Base-by-base conservation (phyloP, 129 eudicot species). In the Dittrichia graveolens region DNA sequence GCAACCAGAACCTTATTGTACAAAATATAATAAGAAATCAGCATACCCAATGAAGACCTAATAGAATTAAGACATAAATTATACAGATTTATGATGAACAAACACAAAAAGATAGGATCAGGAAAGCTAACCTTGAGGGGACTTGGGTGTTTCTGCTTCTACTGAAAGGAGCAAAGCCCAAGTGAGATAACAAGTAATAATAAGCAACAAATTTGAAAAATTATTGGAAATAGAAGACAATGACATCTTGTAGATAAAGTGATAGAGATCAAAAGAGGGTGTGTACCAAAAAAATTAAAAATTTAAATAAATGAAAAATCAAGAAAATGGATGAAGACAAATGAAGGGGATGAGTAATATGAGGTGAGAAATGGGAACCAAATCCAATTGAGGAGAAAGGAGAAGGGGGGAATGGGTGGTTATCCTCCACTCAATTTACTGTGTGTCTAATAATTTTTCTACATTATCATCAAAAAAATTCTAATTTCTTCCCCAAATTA, bases 291-390 rank as follows among this genome's bases (percentile, higher is more conserved):
- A 69, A 77, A 52, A 48, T 9, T 37, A 53, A 8, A 44, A 35
- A 46, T 12, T 34, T 9, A 43, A 76, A 57, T 1, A 67, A 67
- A 37, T 1, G 6, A 56, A 69, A 47, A 45, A 44, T 67, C 37
- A 69, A 77, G 56, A 77, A 47, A 69, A 49, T 42, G 65, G 77
- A 62, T 78, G 77, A 78, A 43, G 77, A 70, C 82, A 78, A 70
- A 61, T 34, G 55, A 69, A 78, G 50, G 58, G 62, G 82, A 78
- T 78, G 77, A 78, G 82, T 70, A 24, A 49, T 78, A 62, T 78
- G 82, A 78, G 82, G 82, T 78, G 82, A 70, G 76, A 78, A 78
- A 58, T 76, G 24, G 67, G 34, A 46, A 8, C 74, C 61, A 67
- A 76, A 76, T 76, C 80, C 69, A 5, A 35, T 56, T 67, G 68